A percentile compares a stretch with the other conserved stretches of the same genome.
These are phyloP conservation scores for Cyclotella baltica DNA, from an alignment of 108 stramenopile species.

Conservation along the genomic window DNA sequence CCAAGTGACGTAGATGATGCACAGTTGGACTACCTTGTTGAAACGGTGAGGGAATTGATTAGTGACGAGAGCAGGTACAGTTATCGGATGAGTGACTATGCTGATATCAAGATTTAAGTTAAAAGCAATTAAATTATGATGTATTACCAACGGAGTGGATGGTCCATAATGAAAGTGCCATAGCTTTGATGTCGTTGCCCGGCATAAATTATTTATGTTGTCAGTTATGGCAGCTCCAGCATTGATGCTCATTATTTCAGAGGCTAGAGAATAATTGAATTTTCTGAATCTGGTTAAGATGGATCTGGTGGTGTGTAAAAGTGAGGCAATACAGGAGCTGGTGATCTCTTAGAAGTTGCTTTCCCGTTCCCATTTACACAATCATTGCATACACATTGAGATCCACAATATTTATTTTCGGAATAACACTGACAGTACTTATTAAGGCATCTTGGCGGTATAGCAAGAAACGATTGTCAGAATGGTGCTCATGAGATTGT, in stretches of 20 bases:
- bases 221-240: too few species aligned
- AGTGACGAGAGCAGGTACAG: slow-evolving; percentile 82
- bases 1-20: slow-evolving; percentile 75
- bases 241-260: too few species aligned
- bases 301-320: too few species aligned
- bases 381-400: slow-evolving; percentile 23
- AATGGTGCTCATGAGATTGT: too few species aligned
- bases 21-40: slow-evolving; percentile 76
- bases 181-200: too few species aligned
- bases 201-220: neutral
- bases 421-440: slow-evolving; percentile 37
- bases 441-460: slow-evolving; percentile 40
- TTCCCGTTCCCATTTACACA: too few species aligned
- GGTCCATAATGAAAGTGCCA: too few species aligned
- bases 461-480: too few species aligned
- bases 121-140: too few species aligned
- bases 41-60: slow-evolving; percentile 68
- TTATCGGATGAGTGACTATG: slow-evolving; percentile 57
- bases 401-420: slow-evolving; percentile 6
- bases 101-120: slow-evolving; percentile 39
- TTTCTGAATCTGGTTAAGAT: neutral
- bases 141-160: too few species aligned
- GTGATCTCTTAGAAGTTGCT: too few species aligned
- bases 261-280: neutral
- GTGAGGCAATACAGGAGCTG: too few species aligned